Evolutionary conservation across 495 filamentous ascomycete species (phyloP).

Genomic region (Talaromyces thailandensis): DNA sequence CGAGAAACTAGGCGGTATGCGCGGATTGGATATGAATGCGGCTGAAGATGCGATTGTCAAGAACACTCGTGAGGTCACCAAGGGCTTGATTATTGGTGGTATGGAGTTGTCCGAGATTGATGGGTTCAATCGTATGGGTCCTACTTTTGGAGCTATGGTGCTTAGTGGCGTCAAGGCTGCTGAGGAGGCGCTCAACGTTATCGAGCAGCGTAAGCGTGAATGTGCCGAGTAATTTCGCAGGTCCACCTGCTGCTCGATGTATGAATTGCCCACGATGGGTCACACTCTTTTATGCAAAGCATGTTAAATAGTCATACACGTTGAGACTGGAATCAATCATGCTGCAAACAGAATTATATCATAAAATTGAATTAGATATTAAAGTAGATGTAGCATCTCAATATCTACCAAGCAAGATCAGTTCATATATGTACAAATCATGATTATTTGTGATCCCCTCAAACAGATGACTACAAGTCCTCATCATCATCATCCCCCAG

Average conservation of each 20-base stretch:
- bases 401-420: neutral
- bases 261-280: neutral
- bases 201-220: conserved; percentile 64
- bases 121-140: conserved; percentile 78
- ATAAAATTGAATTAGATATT: conserved; percentile 6
- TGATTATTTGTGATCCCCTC: neutral
- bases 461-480: neutral
- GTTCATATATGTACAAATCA: neutral
- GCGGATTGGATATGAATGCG: conserved; percentile 79
- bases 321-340: neutral
- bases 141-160: conserved; percentile 76
- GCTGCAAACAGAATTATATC: neutral
- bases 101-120: conserved; percentile 92
- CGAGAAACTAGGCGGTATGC: conserved; percentile 81
- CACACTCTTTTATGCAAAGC: neutral
- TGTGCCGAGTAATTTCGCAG: conserved; percentile 27
- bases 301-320: neutral
- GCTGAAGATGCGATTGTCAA: conserved; percentile 90
- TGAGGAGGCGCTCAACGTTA: conserved; percentile 70
- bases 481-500: conserved; percentile 5
- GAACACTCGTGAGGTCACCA: conserved; percentile 75
- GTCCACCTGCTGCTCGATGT: neutral
- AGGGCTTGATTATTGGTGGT: conserved; percentile 81
- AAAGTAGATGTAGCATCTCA: neutral
- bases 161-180: conserved; percentile 80